phyloP scores from a whole-genome alignment of 2,329 filamentous ascomycete genomes.

The Trichoderma sp. region DNA sequence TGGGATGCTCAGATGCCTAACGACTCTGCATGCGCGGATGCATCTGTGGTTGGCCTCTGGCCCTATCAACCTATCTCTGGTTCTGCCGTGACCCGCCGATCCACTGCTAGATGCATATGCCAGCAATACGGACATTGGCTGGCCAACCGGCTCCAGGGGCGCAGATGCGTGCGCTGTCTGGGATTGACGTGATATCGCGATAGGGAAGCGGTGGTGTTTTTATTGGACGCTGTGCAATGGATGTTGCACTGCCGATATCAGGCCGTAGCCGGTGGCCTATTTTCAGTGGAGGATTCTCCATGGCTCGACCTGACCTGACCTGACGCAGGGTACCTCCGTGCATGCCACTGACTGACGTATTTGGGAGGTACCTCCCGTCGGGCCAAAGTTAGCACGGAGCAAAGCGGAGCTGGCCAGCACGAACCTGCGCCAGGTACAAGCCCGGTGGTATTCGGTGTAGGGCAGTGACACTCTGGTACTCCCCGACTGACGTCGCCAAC shows the following conservation, averaged over 20 bases:
- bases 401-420: background rate
- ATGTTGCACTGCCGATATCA: conserved; percentile 3
- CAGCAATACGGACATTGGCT: conserved; percentile 15
- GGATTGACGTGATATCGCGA: background rate
- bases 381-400: background rate
- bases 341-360: background rate
- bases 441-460: conserved; percentile 9
- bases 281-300: background rate
- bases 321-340: background rate
- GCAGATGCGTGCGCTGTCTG: conserved; percentile 15
- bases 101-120: conserved; percentile 16
- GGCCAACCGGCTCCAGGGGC: conserved; percentile 14
- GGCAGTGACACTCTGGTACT: background rate
- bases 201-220: conserved; percentile 5
- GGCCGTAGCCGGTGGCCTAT: background rate
- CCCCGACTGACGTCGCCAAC: conserved; percentile 10
- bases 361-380: background rate
- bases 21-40: conserved; percentile 3
- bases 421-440: background rate
- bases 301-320: background rate
- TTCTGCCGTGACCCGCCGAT: conserved; percentile 11
- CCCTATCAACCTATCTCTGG: conserved; percentile 9
- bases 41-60: conserved; percentile 5
- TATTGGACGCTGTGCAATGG: background rate
- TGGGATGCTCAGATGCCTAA: conserved; percentile 11